Percentiles rank a stretch among this genome's conserved stretches.
Conservation (phyloP, 2,329 filamentous ascomycete species). For the Fusarium ambrosium region DNA sequence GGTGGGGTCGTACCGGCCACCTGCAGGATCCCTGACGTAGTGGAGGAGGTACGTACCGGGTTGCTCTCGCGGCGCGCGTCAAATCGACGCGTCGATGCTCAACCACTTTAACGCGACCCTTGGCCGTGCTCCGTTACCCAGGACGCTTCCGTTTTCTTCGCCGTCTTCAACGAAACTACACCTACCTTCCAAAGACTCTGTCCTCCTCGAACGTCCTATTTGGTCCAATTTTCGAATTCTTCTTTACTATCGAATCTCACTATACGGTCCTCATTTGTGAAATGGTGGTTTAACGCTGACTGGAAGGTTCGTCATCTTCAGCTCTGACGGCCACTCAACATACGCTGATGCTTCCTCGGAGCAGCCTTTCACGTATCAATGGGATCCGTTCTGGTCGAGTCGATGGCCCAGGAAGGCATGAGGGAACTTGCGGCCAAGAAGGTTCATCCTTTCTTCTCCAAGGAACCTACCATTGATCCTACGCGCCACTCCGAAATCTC, state of each 20-base stretch:
- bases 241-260: background rate
- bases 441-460: constrained; percentile 69
- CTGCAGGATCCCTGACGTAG: constrained; percentile 42
- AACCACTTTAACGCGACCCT: constrained; percentile 47
- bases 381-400: constrained; percentile 58
- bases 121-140: constrained; percentile 25
- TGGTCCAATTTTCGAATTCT: background rate
- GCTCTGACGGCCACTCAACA: background rate
- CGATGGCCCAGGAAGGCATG: constrained; percentile 60
- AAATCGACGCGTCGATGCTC: constrained; percentile 43
- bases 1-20: constrained; percentile 36
- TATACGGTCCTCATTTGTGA: background rate
- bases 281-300: constrained; percentile 38
- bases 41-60: constrained; percentile 31
- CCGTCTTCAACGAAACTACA: constrained; percentile 11
- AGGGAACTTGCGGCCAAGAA: constrained; percentile 57
- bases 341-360: constrained; percentile 2
- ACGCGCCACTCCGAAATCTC: constrained; percentile 12
- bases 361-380: constrained; percentile 51
- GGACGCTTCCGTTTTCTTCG: constrained; percentile 27
- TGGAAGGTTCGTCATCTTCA: constrained; percentile 23
- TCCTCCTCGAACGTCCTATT: background rate
- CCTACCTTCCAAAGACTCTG: constrained; percentile 1
- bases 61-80: constrained; percentile 25
- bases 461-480: constrained; percentile 33